These are phyloP conservation scores for Didymella segeticola DNA, from an alignment of 2,329 filamentous ascomycete species.

Conservation along the genomic window DNA sequence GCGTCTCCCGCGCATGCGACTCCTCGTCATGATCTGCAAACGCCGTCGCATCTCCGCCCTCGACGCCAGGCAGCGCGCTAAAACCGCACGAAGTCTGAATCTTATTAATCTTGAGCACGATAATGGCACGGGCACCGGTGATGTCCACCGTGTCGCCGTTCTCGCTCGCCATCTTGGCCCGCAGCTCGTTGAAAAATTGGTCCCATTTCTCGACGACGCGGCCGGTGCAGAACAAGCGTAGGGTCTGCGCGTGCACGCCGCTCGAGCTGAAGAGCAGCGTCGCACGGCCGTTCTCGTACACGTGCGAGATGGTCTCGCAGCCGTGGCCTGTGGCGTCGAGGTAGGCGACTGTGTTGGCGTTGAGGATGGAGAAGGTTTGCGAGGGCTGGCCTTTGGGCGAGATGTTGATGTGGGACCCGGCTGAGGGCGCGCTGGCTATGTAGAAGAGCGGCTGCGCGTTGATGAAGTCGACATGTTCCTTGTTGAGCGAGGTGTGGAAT, in stretches of 20 bases:
- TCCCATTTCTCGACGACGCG: constrained; percentile 67
- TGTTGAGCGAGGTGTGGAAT: constrained; percentile 63
- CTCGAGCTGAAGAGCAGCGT: constrained; percentile 78
- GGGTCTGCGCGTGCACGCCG: constrained; percentile 64
- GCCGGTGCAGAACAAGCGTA: constrained; percentile 68
- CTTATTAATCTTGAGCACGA: constrained; percentile 66
- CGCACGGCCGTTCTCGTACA: constrained; percentile 78
- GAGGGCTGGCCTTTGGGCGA: constrained; percentile 75
- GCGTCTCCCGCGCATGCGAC: constrained; percentile 57
- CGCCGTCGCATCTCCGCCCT: constrained; percentile 25
- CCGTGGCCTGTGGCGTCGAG: constrained; percentile 78
- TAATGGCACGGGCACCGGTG: constrained; percentile 59
- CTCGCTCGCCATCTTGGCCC: constrained; percentile 53
- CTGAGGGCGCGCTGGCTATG: constrained; percentile 73
- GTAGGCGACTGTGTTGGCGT: constrained; percentile 68
- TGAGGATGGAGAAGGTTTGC: constrained; percentile 67
- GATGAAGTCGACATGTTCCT: constrained; percentile 68
- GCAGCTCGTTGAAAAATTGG: constrained; percentile 43
- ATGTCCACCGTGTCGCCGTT: constrained; percentile 36
- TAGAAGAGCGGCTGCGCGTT: constrained; percentile 75
- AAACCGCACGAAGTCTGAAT: constrained; percentile 72
- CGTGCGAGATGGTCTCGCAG: constrained; percentile 76
- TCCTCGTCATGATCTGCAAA: constrained; percentile 30
- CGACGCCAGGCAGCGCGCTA: constrained; percentile 60
- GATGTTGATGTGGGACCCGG: constrained; percentile 74